Evolutionary conservation across 768 basidiomycete genomes (phyloP).

Genomic region (Lactarius sanguifluus): DNA sequence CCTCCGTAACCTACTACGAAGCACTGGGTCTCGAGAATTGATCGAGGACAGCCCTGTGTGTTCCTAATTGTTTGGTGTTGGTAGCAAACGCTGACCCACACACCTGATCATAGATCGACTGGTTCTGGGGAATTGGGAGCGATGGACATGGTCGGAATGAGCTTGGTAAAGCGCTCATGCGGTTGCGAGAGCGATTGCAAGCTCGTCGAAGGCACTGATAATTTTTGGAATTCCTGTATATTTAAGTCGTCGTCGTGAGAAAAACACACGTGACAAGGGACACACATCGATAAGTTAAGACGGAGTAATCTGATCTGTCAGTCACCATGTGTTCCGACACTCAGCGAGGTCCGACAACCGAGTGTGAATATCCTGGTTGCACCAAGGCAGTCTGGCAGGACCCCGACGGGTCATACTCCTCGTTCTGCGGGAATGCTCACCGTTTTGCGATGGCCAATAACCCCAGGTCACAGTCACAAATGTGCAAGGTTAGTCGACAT

Average conservation of each 20-base stretch:
- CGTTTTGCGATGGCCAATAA: slow-evolving; percentile 25
- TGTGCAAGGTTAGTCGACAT: slow-evolving; percentile 28
- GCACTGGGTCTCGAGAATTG: slow-evolving; percentile 41
- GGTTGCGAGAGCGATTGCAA: slow-evolving; percentile 39
- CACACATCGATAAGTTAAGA: not conserved
- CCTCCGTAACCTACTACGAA: slow-evolving; percentile 39
- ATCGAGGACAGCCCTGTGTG: slow-evolving; percentile 39
- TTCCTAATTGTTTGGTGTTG: not conserved
- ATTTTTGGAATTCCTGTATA: not conserved
- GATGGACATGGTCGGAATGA: slow-evolving; percentile 42
- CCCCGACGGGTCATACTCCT: slow-evolving; percentile 32
- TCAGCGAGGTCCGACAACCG: slow-evolving; percentile 16
- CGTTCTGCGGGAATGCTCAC: slow-evolving; percentile 30
- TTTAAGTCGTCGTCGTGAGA: not conserved
- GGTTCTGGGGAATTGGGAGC: slow-evolving; percentile 45
- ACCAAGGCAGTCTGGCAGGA: slow-evolving; percentile 27
- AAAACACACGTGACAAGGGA: slow-evolving; percentile 8
- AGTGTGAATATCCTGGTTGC: slow-evolving; percentile 29
- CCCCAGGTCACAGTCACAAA: not conserved
- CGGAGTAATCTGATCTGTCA: not conserved
- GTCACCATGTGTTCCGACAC: slow-evolving; percentile 25
- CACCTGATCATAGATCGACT: slow-evolving; percentile 38
- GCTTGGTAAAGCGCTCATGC: slow-evolving; percentile 43
- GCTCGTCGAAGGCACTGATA: slow-evolving; percentile 26
- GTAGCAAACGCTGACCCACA: slow-evolving; percentile 27